Base-by-base conservation (phyloP, 2,329 filamentous ascomycete species). In the Exophiala sp. region DNA sequence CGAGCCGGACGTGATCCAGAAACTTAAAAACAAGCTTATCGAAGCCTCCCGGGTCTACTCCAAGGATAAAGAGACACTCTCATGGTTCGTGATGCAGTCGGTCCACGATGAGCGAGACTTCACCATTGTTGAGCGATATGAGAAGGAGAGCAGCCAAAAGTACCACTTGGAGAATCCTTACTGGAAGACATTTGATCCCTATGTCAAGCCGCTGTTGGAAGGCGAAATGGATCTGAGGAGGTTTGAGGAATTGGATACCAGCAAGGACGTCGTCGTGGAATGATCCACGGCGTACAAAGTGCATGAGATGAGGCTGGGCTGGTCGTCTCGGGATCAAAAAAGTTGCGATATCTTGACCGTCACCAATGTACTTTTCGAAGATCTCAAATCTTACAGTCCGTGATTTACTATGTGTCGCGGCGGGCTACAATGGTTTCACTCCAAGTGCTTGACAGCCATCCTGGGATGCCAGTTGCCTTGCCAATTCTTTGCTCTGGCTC, bases 31-130 rank as follows among this genome's bases (percentile, higher is more conserved):
- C 50, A 88, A 88, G 72, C 79, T 88, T 50, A 77, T 83, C 64
- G 85, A 88, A 65, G 85, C 85, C n/a, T 82, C 81, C 52, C 76
- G 80, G 55, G 76, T 88, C 56, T 88, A 88, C 70, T 79, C 76
- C 57, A 74, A 85, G 57, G 85, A 88, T 70, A 79, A 79, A 63
- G 85, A 88, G 72, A 86, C 79, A 0, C 62, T 83, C 50, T 77
- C 73, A 39, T 88, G 85, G 85, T 80, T 86, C 67, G 84, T 88
- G 56, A 88, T 88, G 85, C 85, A 88, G 70, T 81, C 82, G 61
- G 75, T 81, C 50, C 73, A 78, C 60, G 84, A 88, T 65, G 74
- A 75, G 38, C 74, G 82, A 50, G 80, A 82, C 43, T 88, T 88
- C 68, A 86, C 81, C 41, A 85, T 88, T 60, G 83, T 88, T 40